Evolutionary conservation across 305 asterid species (phyloP), one percentile per base, ranked within the genome.

Genomic region (Fraxinus xanthoxyloides): DNA sequence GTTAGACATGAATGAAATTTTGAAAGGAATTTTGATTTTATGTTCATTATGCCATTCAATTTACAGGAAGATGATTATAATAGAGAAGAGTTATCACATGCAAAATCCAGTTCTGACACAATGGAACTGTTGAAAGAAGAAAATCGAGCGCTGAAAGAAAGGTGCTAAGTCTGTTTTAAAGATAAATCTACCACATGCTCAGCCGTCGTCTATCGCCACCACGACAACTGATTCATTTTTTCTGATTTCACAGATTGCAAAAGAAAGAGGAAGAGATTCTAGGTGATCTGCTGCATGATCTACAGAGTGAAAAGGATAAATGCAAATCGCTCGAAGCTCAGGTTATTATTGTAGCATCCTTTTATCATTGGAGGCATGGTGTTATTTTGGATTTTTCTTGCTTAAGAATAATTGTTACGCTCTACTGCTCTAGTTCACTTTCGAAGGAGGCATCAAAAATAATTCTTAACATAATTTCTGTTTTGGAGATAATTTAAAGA

Each of bases 211-310:
- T 30, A 72, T 80, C 30, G 31, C 38, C 70, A 35, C 38, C 70
- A 77, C 69, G 34, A n/a, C 6, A 24, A 17, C 40, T 82, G 54
- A 51, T 51, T 69, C 9, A 63, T 21, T 63, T 28, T 75, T 84
- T 74, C 77, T 87, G 72, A 72, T 79, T 79, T 79, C 48, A 78
- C 90, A 95, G 99, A 87, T 81, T 94, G 89, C 84, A 89, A 82
- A 89, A 86, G 85, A 91, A 85, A 76, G 98, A 94, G 84, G 91
- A 90, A 40, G 93, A 88, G 85, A 75, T 91, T 82, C 87, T 92
- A 30, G 98, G 98, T 84, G 99, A 96, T 80, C 77, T 94, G 82
- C 86, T 93, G 81, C 84, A 81, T 30, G 99, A 94, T 85, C 85
- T 94, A 40, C 90, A 87, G 67, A 77, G 79, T 31, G 99, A 93